A percentile compares a stretch with the other conserved stretches of the same genome.
phyloP scores from a whole-genome alignment of 169 alveolate species.

The Plasmodium chabaudi region DNA sequence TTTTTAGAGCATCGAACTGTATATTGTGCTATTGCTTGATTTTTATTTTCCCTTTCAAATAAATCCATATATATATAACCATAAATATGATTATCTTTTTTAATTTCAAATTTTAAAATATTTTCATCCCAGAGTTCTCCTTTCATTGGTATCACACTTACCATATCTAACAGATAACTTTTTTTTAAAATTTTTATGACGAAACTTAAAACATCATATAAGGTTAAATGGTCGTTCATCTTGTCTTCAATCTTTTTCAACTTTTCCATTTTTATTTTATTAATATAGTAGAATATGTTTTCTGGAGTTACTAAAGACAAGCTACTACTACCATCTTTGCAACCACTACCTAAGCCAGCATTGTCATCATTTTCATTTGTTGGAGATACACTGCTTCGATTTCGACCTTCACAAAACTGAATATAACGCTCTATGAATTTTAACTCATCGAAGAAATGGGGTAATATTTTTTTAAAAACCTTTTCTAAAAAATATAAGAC shows the following conservation, averaged over 20 bases:
- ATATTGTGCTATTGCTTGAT: constrained; percentile 82
- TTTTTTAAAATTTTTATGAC: constrained; percentile 56
- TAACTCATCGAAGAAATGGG: constrained; percentile 45
- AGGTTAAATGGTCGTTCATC: constrained; percentile 28
- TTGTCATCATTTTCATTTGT: background rate
- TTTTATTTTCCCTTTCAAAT: constrained; percentile 82
- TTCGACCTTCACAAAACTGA: no score
- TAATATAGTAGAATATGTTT: constrained; percentile 50
- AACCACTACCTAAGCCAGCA: background rate
- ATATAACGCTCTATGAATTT: constrained; percentile 54
- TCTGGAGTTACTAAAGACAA: constrained; percentile 25
- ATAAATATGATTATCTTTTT: constrained; percentile 16
- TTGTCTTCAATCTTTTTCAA: constrained; percentile 44
- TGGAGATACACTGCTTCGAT: no score
- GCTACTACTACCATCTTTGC: background rate
- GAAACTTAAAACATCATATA: constrained; percentile 60
- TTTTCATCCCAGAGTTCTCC: constrained; percentile 73
- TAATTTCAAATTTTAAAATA: constrained; percentile 67
- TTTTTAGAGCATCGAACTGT: constrained; percentile 85
- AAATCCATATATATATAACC: constrained; percentile 83
- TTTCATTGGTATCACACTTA: constrained; percentile 18
- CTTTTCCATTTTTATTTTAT: constrained; percentile 46
- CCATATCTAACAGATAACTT: constrained; percentile 63
- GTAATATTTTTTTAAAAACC: constrained; percentile 32
- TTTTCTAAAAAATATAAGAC: constrained; percentile 50